A percentile compares a stretch with the other conserved stretches of the same genome.
These are phyloP conservation scores for Holtermannia corniformis DNA, from an alignment of 768 basidiomycete genomes.

Conservation along the genomic window DNA sequence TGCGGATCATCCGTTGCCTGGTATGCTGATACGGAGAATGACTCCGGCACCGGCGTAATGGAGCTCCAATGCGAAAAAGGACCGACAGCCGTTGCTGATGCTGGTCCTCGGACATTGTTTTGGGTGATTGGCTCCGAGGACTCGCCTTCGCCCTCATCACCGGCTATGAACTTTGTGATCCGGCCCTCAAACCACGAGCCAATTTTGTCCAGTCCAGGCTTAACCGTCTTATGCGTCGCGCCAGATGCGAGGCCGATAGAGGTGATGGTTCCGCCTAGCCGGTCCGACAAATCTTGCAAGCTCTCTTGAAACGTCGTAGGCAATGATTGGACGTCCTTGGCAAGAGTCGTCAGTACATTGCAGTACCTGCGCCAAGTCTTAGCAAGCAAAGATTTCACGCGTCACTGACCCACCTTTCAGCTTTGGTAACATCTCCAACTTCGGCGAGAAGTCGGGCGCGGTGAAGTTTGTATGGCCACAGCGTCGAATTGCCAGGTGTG, in stretches of 20 bases:
- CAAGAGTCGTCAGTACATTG: conserved; percentile 64
- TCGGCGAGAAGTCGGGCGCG: conserved; percentile 70
- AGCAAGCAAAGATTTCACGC: conserved; percentile 1
- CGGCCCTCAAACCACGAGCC: conserved; percentile 86
- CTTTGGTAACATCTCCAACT: conserved; percentile 63
- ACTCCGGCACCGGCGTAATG: conserved; percentile 62
- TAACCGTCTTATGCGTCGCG: conserved; percentile 51
- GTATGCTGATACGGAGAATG: background rate
- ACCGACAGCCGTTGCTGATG: conserved; percentile 45
- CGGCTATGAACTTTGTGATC: conserved; percentile 89
- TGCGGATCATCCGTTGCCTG: background rate
- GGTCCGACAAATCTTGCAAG: conserved; percentile 66
- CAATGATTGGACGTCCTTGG: conserved; percentile 53
- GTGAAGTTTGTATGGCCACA: conserved; percentile 79
- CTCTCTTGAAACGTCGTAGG: conserved; percentile 60
- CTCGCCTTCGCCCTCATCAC: conserved; percentile 54
- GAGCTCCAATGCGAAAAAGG: conserved; percentile 90
- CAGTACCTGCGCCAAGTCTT: conserved; percentile 59
- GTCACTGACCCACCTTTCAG: conserved; percentile 53
- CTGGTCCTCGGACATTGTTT: conserved; percentile 10
- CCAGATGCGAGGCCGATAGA: conserved; percentile 64
- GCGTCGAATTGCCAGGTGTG: no score
- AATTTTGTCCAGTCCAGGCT: conserved; percentile 84
- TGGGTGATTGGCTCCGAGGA: conserved; percentile 23
- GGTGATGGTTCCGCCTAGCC: conserved; percentile 54